phyloP scores from a whole-genome alignment of 805 yeast genomes.

The Hanseniaspora taiwanica region DNA sequence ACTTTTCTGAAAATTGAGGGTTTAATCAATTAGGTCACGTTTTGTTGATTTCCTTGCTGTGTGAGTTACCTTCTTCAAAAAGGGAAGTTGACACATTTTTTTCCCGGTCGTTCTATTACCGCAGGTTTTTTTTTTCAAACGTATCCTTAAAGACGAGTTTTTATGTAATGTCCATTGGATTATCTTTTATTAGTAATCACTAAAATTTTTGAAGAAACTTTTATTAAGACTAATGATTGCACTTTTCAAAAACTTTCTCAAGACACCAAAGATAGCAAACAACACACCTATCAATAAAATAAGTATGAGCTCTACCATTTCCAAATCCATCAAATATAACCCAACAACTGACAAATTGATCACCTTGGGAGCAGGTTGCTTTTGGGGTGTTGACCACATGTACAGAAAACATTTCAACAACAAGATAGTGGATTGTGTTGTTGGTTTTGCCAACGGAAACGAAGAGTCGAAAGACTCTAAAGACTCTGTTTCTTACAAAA shows the following conservation, averaged over 20 bases:
- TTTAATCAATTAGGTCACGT: no score
- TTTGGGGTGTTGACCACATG: constrained; percentile 84
- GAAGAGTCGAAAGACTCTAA: constrained; percentile 30
- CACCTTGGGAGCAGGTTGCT: constrained; percentile 60
- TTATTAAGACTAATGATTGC: no score
- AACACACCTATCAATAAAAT: not conserved
- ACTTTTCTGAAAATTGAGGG: not conserved
- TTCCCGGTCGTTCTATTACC: no score
- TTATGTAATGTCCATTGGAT: no score
- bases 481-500: constrained; percentile 35
- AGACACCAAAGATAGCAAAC: not conserved
- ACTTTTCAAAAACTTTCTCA: not conserved
- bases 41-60: no score
- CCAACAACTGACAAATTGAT: constrained; percentile 38
- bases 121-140: no score
- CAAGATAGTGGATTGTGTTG: constrained; percentile 59
- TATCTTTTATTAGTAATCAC: no score
- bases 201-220: no score
- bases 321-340: constrained; percentile 27
- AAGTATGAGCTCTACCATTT: constrained; percentile 11
- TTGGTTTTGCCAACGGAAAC: constrained; percentile 82
- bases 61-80: no score
- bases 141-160: no score
- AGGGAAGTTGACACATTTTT: no score
- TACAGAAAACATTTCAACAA: constrained; percentile 55